Base-by-base conservation (phyloP, 2,329 filamentous ascomycete genomes). In the Phyllosticta citriasiana region DNA sequence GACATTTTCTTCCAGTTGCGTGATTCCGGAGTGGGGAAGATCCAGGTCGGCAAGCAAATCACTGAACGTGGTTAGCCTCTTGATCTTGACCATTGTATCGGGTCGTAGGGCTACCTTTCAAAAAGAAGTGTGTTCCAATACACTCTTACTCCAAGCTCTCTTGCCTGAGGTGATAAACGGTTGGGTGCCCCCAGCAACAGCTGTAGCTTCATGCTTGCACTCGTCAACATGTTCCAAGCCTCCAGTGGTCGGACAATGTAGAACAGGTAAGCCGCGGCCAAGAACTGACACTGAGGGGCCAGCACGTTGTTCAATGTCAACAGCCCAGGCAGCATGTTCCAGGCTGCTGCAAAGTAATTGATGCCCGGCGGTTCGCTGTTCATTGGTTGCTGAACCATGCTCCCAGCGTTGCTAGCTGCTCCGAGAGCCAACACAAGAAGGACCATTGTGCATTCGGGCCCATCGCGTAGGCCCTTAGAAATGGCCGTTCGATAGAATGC, bases 61-160 rank as follows among this genome's bases (percentile, higher is more conserved):
- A 69, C 74, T 74, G 55, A 6, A 47, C n/a, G 26, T 22, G 47
- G 22, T 57, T 9, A 63, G 55, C 56, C 27, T 27, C 59, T 24
- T 57, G 40, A 51, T 8, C 33, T 6, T n/a, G 9, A 16, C 14
- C 10, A n/a, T 1, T 12, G 52, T 40, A 12, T 30, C 24, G 4
- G 19, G 14, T 47, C 5, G 8, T 47, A 59, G 27, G 27, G 65
- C 62, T 57, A 71, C 69, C 76, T 91, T 73, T 93, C 89, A 63
- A 91, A 90, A 57, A 93, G 82, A 1, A 92, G 77, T 2, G 88
- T 81, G 67, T 94, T 93, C 89, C 89, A 94, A 75, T 91, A 94
- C 14, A 93, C 87, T 56, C 89, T 80, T 72, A 91, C 88, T 55
- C 85, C 84, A 30, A 93, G 74, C 70, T 92, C 88, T 67, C 85